phyloP scores from a whole-genome alignment of 1,139 yeast species.

The Magnusiomyces tetraspermus region DNA sequence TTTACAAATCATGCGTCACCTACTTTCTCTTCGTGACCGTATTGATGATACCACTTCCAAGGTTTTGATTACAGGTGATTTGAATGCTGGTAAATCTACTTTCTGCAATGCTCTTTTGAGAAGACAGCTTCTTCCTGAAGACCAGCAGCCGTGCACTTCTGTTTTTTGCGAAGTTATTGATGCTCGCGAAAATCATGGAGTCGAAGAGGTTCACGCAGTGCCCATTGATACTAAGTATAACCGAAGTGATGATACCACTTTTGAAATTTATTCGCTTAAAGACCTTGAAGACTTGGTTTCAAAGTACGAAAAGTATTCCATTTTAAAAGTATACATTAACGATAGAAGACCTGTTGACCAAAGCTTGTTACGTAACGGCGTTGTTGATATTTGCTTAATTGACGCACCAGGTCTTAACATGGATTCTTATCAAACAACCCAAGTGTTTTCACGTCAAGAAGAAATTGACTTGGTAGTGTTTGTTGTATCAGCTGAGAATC shows the following conservation, averaged over 20 bases:
- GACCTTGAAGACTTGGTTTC: conserved; percentile 63
- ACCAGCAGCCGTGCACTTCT: conserved; percentile 95
- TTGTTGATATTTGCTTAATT: conserved; percentile 81
- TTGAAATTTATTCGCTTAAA: conserved; percentile 43
- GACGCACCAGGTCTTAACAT: conserved; percentile 97
- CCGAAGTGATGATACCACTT: conserved; percentile 56
- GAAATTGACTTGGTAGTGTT: conserved; percentile 94
- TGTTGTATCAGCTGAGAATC: conserved; percentile 94
- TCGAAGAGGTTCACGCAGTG: conserved; percentile 95
- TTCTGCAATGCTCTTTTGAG: conserved; percentile 86
- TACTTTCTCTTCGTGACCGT: conserved; percentile 66
- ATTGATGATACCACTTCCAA: conserved; percentile 89
- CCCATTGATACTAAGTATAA: conserved; percentile 51
- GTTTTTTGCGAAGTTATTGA: conserved; percentile 94
- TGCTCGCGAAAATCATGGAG: conserved; percentile 60
- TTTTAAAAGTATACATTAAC: conserved; percentile 71
- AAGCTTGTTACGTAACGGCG: conserved; percentile 77
- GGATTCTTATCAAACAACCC: conserved; percentile 91
- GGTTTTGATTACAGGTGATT: conserved; percentile 92
- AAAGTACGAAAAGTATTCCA: conserved; percentile 59
- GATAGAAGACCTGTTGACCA: conserved; percentile 61
- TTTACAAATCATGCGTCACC: conserved; percentile 51
- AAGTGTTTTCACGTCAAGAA: conserved; percentile 91
- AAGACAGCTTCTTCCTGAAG: conserved; percentile 77
- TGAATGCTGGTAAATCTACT: conserved; percentile 93